These are phyloP conservation scores for Hamamelis virginiana DNA, from an alignment of 164 flowering plant species.

Conservation along the genomic window DNA sequence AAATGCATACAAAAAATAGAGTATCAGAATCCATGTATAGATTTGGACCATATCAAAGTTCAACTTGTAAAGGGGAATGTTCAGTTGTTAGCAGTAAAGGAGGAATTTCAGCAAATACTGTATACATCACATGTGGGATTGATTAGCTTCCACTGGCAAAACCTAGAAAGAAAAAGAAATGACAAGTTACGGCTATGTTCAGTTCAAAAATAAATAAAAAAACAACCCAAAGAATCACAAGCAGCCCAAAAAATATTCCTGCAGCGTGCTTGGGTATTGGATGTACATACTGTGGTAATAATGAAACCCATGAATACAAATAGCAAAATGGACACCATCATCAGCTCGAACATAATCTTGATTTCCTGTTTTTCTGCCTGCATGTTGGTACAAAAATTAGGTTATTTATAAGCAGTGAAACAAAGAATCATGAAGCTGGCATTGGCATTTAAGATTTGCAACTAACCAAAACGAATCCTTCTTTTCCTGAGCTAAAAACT, in stretches of 20 bases:
- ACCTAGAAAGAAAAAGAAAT: slow-evolving; percentile 1
- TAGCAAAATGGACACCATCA: slow-evolving; percentile 11
- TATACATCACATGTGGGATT: neutral
- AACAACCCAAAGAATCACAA: slow-evolving; percentile 11
- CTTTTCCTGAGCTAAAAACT: slow-evolving; percentile 77
- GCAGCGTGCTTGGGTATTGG: slow-evolving; percentile 13
- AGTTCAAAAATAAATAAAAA: no score
- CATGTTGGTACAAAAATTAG: neutral
- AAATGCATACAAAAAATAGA: no score
- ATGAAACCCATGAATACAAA: slow-evolving; percentile 10
- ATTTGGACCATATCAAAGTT: neutral
- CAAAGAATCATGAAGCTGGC: neutral
- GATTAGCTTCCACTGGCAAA: neutral
- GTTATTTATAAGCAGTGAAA: neutral
- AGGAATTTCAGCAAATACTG: neutral
- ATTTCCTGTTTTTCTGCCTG: slow-evolving; percentile 73
- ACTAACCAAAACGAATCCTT: slow-evolving; percentile 79
- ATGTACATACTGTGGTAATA: slow-evolving; percentile 24
- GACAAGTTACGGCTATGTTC: neutral
- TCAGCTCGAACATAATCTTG: slow-evolving; percentile 41
- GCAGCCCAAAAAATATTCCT: slow-evolving; percentile 21
- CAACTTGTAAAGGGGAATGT: neutral
- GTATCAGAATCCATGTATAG: no score
- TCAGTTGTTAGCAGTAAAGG: neutral
- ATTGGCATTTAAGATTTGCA: neutral